Evolutionary conservation across 805 yeast genomes (phyloP), one percentile per base, ranked within the genome.

Genomic region (Candida andamanensis): DNA sequence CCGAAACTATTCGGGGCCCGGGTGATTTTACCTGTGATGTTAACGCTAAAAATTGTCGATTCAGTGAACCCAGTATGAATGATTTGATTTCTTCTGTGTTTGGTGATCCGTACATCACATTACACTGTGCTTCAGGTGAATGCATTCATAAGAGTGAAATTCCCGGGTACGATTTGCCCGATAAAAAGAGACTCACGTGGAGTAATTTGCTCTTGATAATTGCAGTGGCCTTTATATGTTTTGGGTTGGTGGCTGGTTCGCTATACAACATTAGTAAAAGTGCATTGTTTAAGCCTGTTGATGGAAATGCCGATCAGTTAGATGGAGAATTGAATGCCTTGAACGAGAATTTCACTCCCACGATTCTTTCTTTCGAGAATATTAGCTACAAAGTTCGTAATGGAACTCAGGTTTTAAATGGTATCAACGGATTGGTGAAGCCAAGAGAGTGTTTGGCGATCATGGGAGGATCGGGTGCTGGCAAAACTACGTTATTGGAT

Each of bases 381-480:
- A 70, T 92, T 8, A 58, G 74, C 3, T 92, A 90, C 50, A 52
- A 62, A 1, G 68, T 78, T 1, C 46, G 43, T 6, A 52, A 46
- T 16, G 73, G 76, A 8, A 70, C 63, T 15, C 59, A 57, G 12
- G 78, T 92, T 4, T 67, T 92, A 37, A 67, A 72, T 9, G 65
- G 71, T 17, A 69, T 85, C 0, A 77, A 74, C 44, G 98, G 98
- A 7, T 45, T 76, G 10, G 95, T 80, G 3, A 75, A 76, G 31
- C 95, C 97, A 2, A 82, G 96, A 23, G 87, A 87, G 52, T 82
- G 95, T 40, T 56, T 87, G 52, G 97, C 98, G 1, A 86, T 92
- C 25, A 85, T 92, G 95, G 98, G 98, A 26, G 97, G 97, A 1
- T 89, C 97, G 0, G 98, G 98, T 30, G 97, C 98, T 10, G 98